phyloP scores from a whole-genome alignment of 306 rosid genomes.

The Bauhinia variegata region DNA sequence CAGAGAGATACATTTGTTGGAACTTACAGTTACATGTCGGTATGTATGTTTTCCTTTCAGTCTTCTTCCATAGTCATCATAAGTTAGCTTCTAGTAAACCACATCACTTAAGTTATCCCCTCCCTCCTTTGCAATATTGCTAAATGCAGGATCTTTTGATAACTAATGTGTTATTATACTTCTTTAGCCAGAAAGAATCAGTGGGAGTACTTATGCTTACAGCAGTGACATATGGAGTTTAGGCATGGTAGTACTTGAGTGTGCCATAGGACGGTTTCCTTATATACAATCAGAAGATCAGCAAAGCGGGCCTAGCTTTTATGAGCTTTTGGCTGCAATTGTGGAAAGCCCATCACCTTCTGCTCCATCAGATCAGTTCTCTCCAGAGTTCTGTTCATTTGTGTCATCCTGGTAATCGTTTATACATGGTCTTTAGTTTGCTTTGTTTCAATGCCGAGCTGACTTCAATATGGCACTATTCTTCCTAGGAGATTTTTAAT shows the following conservation, averaged over 20 bases:
- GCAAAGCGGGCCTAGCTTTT: constrained; percentile 87
- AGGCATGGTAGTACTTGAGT: constrained; percentile 95
- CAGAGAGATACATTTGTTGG: constrained; percentile 98
- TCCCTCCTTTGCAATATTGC: background rate
- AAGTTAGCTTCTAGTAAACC: constrained; percentile 17
- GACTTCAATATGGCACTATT: constrained; percentile 8
- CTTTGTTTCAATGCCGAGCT: constrained; percentile 13
- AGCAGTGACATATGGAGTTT: constrained; percentile 98
- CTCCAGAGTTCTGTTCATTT: constrained; percentile 93
- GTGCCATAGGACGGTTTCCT: constrained; percentile 96
- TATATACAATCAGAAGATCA: constrained; percentile 90
- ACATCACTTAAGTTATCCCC: background rate
- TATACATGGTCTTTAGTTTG: constrained; percentile 7
- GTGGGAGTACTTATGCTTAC: constrained; percentile 85
- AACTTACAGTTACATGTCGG: constrained; percentile 99
- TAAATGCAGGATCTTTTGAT: constrained; percentile 14
- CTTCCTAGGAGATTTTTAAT: background rate
- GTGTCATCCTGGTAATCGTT: constrained; percentile 81
- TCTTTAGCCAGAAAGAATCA: constrained; percentile 91
- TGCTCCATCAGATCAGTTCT: constrained; percentile 94
- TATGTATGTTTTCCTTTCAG: constrained; percentile 48
- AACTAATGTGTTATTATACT: constrained; percentile 30
- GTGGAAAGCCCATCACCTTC: constrained; percentile 91
- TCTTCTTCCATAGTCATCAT: constrained; percentile 16
- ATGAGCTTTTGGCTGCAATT: constrained; percentile 90